phyloP scores from a whole-genome alignment of 148 eudicot species.

The Cornus suecica region DNA sequence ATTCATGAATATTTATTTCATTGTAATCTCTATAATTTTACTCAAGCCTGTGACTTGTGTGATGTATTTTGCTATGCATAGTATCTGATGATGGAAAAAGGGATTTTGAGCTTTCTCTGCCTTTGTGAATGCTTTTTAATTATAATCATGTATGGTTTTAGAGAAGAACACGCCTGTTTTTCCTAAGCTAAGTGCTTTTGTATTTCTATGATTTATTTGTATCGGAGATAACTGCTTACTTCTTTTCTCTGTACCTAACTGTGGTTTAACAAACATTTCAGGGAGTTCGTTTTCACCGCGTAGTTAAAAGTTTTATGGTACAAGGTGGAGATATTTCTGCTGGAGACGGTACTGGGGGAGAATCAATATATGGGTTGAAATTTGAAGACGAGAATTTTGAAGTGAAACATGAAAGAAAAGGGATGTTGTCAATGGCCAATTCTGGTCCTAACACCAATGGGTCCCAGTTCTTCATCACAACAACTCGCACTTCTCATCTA shows the following conservation, averaged over 20 bases:
- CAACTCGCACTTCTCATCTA: constrained; percentile 74
- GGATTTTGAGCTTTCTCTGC: neutral
- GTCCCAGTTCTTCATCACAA: constrained; percentile 89
- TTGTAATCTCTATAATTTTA: neutral
- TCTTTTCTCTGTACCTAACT: neutral
- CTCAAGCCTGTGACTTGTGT: neutral
- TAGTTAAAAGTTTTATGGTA: constrained; percentile 72
- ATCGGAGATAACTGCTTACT: neutral
- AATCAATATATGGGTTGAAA: constrained; percentile 82
- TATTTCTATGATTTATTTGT: neutral
- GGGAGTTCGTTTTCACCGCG: constrained; percentile 76
- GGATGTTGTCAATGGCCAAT: constrained; percentile 90
- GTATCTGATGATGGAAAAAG: neutral
- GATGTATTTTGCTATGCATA: neutral
- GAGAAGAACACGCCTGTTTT: neutral
- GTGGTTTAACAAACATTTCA: constrained; percentile 15
- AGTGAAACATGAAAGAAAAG: constrained; percentile 85
- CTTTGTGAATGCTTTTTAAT: neutral
- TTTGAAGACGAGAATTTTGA: constrained; percentile 91
- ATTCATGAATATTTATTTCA: neutral
- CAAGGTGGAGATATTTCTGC: constrained; percentile 90
- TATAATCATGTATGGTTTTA: neutral
- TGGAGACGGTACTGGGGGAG: constrained; percentile 92
- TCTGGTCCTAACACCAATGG: constrained; percentile 76
- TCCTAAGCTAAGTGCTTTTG: neutral